These are phyloP conservation scores for Boletus mariae DNA, from an alignment of 1,284 basidiomycete genomes.

Conservation along the genomic window DNA sequence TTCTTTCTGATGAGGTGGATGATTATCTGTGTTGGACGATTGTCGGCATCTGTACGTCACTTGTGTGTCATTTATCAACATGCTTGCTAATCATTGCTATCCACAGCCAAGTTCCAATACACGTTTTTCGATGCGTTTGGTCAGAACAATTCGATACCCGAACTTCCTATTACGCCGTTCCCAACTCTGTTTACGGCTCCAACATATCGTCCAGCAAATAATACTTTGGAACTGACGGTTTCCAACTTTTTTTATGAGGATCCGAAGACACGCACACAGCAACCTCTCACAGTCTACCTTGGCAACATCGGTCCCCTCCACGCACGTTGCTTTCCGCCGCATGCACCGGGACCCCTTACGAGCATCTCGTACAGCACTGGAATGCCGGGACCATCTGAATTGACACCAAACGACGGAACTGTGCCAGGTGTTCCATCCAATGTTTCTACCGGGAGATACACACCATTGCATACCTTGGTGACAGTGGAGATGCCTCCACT, in stretches of 20 bases:
- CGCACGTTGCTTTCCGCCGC: conserved; percentile 66
- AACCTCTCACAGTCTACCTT: conserved; percentile 83
- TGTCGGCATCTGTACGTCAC: conserved; percentile 83
- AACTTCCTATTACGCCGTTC: conserved; percentile 82
- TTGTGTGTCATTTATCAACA: conserved; percentile 8
- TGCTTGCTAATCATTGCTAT: conserved; percentile 18
- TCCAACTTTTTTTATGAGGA: conserved; percentile 81
- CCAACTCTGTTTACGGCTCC: conserved; percentile 84
- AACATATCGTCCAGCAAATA: conserved; percentile 64
- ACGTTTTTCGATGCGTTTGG: conserved; percentile 91
- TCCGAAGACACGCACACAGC: conserved; percentile 56
- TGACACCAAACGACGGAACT: conserved; percentile 30
- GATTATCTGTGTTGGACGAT: conserved; percentile 96
- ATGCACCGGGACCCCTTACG: conserved; percentile 61
- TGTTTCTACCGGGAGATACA: conserved; percentile 41
- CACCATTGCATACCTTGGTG: conserved; percentile 67
- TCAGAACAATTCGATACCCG: conserved; percentile 70
- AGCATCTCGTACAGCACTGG: conserved; percentile 52
- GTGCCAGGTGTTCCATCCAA: conserved; percentile 31
- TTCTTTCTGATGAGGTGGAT: conserved; percentile 82
- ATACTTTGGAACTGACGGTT: conserved; percentile 78
- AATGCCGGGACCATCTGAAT: conserved; percentile 31
- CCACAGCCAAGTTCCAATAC: conserved; percentile 83
- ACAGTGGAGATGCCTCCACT: conserved; percentile 76
- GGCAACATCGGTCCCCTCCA: conserved; percentile 84